Conservation (phyloP, 2,329 filamentous ascomycete genomes). For the Colletotrichum sp. region DNA sequence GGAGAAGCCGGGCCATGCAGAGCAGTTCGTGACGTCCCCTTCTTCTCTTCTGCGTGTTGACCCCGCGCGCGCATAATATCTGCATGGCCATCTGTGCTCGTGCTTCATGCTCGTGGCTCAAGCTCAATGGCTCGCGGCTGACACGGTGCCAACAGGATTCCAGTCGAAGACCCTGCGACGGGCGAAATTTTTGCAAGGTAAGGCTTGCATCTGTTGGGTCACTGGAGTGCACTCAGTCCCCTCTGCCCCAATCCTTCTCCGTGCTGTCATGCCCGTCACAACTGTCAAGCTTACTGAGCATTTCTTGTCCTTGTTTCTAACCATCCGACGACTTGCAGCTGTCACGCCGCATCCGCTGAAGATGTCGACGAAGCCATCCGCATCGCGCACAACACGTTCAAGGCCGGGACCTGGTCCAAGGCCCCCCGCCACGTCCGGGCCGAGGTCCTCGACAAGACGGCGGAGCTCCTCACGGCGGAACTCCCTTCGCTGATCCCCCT, state of each 20-base stretch:
- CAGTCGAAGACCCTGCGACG: constrained; percentile 58
- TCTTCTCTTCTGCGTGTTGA: background rate
- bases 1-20: constrained; percentile 40
- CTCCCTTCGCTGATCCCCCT: constrained; percentile 64
- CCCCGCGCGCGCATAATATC: background rate
- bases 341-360: constrained; percentile 49
- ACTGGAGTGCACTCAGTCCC: background rate
- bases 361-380: constrained; percentile 48
- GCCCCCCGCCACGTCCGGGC: constrained; percentile 63
- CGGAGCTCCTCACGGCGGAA: constrained; percentile 54
- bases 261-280: background rate
- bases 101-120: background rate
- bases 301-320: background rate
- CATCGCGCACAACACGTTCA: constrained; percentile 50
- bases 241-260: background rate
- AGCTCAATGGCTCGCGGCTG: background rate
- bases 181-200: constrained; percentile 57
- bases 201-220: constrained; percentile 19
- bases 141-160: constrained; percentile 43
- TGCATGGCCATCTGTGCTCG: constrained; percentile 18
- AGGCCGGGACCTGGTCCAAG: constrained; percentile 60
- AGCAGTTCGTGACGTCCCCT: constrained; percentile 44
- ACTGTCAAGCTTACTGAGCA: background rate
- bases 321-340: constrained; percentile 34
- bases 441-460: constrained; percentile 65